Base-by-base conservation (phyloP, 345 rosid genomes). In the Pistacia integerrima region DNA sequence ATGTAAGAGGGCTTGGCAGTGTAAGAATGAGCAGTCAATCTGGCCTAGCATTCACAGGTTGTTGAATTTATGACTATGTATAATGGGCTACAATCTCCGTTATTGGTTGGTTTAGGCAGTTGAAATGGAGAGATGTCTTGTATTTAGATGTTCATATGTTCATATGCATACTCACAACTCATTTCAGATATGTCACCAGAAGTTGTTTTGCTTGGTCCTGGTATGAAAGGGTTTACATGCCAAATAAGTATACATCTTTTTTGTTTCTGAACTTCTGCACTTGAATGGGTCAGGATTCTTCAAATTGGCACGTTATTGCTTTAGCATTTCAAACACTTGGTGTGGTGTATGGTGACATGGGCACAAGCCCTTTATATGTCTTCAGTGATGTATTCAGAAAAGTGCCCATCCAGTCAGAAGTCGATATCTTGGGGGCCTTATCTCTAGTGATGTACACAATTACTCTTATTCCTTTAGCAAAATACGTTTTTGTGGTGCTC, bases 311-410 rank as follows among this genome's bases (percentile, higher is more conserved):
- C 59, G 90, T 92, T 51, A 69, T 96, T 80, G 91, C 88, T 20
- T 79, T 93, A 76, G 99, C 99, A 66, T 96, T 96, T 87, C 99
- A 96, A 83, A 96, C 99, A 17, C 92, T 96, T 28, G 99, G 99
- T 74, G 94, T 96, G 63, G 99, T 96, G 25, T 96, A 96, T 79
- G 99, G 99, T 62, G 99, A 96, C 81, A 81, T 96, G 97, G 98
- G 99, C 52, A 92, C 99, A 55, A 92, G 97, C 80, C 99, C 99
- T 72, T 88, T 96, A 65, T 96, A 96, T 82, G 99, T 96, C 54
- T 96, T 92, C 79, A 65, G 82, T 70, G 99, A 93, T 82, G 99
- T 96, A 63, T 96, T 96, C 84, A 93, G 97, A 87, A 92, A 93
- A 84, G 98, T 96, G 75, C 74, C 82, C 55, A 90, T 96, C 30